Evolutionary conservation across 352 stramenopile species (phyloP).

Genomic region (Globisporangium camurandrum): DNA sequence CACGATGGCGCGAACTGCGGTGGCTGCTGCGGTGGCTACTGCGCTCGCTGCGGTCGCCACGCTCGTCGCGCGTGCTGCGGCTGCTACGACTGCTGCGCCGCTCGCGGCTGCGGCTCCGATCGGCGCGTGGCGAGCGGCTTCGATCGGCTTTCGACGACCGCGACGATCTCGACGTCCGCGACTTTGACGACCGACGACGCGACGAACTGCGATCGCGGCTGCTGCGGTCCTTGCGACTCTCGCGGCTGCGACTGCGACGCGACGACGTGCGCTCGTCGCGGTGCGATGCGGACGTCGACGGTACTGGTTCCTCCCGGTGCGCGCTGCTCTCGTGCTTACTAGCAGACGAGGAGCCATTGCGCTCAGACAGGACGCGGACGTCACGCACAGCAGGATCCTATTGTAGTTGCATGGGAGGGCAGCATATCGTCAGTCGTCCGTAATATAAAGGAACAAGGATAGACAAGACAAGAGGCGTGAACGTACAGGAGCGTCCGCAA

Average conservation of each 20-base stretch:
- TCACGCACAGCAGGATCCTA: constrained; percentile 1
- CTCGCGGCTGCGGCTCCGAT: background rate
- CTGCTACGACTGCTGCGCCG: background rate
- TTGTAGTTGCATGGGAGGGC: background rate
- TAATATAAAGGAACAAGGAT: too few relatives aligned
- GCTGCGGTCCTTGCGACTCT: too few relatives aligned
- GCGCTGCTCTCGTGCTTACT: constrained; percentile 5
- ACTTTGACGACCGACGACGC: constrained; percentile 31
- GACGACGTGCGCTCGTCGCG: constrained; percentile 9
- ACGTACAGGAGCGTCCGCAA: constrained; percentile 51
- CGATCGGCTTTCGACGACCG: constrained; percentile 15
- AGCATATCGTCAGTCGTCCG: background rate
- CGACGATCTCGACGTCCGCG: constrained; percentile 29
- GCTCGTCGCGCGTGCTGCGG: too few relatives aligned
- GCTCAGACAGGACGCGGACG: too few relatives aligned
- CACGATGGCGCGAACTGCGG: constrained; percentile 18
- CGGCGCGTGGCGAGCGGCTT: background rate
- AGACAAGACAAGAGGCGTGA: background rate
- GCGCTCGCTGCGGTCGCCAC: constrained; percentile 8
- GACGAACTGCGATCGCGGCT: constrained; percentile 30
- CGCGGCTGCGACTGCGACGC: constrained; percentile 10
- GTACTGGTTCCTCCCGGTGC: too few relatives aligned
- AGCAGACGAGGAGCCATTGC: constrained; percentile 6
- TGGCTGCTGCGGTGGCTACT: constrained; percentile 21
- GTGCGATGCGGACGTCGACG: too few relatives aligned